Conservation (phyloP, 2,329 filamentous ascomycete genomes). For the Penicillium sp. region DNA sequence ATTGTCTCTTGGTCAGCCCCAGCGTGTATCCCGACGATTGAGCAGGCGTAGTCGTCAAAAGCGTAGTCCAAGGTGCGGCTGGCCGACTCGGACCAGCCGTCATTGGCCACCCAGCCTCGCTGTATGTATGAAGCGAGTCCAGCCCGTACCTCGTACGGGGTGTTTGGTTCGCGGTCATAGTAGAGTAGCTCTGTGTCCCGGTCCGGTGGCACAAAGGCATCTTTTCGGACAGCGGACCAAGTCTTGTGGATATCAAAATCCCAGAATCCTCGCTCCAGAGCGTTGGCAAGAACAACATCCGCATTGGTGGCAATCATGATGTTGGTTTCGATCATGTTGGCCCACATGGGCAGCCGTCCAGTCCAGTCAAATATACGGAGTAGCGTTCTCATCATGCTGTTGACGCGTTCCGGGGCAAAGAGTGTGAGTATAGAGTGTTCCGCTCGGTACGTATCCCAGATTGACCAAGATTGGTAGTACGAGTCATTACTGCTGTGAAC, state of each 20-base stretch:
- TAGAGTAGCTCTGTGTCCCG: constrained; percentile 47
- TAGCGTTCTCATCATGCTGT: constrained; percentile 49
- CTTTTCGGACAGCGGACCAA: constrained; percentile 46
- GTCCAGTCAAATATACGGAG: constrained; percentile 49
- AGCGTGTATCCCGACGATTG: constrained; percentile 41
- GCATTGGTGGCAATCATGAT: constrained; percentile 53
- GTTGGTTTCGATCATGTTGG: constrained; percentile 51
- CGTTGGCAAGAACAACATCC: constrained; percentile 50
- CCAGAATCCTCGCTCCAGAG: constrained; percentile 44
- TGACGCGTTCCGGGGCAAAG: constrained; percentile 48
- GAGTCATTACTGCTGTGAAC: constrained; percentile 44
- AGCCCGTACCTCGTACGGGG: constrained; percentile 47
- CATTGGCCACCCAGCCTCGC: constrained; percentile 50
- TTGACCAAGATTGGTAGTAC: constrained; percentile 53
- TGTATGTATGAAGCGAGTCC: constrained; percentile 47
- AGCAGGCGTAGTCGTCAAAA: constrained; percentile 47
- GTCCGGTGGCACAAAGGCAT: constrained; percentile 47
- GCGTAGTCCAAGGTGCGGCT: constrained; percentile 51
- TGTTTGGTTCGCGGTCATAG: constrained; percentile 48
- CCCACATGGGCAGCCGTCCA: constrained; percentile 50
- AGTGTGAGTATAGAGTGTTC: constrained; percentile 49
- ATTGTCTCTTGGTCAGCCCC: constrained; percentile 37
- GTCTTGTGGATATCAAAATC: constrained; percentile 45
- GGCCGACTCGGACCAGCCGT: constrained; percentile 48
- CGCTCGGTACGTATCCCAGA: constrained; percentile 52